Conservation (phyloP, 208 protist genomes). For the Leishmania martiniquensis region DNA sequence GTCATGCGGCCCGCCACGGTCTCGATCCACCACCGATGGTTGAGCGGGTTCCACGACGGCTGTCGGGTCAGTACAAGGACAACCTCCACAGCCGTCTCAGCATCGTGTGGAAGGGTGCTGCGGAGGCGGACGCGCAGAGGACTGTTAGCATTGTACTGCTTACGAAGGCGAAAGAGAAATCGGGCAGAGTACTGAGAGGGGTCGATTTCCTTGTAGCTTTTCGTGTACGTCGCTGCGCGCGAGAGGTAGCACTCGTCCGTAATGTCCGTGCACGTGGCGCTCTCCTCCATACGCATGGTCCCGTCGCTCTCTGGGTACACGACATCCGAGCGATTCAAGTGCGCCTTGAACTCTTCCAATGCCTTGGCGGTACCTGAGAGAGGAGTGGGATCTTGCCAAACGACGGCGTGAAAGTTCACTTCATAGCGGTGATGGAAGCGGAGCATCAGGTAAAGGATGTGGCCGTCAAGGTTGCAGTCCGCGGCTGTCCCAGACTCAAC, state of each 20-base stretch:
- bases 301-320: slow-evolving; percentile 11
- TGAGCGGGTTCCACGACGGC: slow-evolving; percentile 18
- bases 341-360: slow-evolving; percentile 19
- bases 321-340: slow-evolving; percentile 22
- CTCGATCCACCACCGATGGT: slow-evolving; percentile 35
- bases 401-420: slow-evolving; percentile 16
- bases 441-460: slow-evolving; percentile 29
- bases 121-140: slow-evolving; percentile 19
- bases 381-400: slow-evolving; percentile 31
- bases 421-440: slow-evolving; percentile 33
- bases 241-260: slow-evolving; percentile 36
- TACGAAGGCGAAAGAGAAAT: slow-evolving; percentile 28
- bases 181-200: slow-evolving; percentile 20
- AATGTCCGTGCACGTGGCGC: slow-evolving; percentile 27
- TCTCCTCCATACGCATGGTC: slow-evolving; percentile 29
- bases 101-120: slow-evolving; percentile 29
- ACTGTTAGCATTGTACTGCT: slow-evolving; percentile 27
- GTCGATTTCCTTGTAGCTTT: slow-evolving; percentile 34
- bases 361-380: slow-evolving; percentile 13
- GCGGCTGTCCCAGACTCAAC: background rate
- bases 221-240: slow-evolving; percentile 22
- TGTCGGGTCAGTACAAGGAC: slow-evolving; percentile 25
- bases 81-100: slow-evolving; percentile 23
- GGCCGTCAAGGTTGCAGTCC: slow-evolving; percentile 9
- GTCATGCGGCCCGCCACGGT: slow-evolving; percentile 17